Base-by-base conservation (phyloP, 2,329 filamentous ascomycete species). In the Phaeosphaeriaceae sp. region DNA sequence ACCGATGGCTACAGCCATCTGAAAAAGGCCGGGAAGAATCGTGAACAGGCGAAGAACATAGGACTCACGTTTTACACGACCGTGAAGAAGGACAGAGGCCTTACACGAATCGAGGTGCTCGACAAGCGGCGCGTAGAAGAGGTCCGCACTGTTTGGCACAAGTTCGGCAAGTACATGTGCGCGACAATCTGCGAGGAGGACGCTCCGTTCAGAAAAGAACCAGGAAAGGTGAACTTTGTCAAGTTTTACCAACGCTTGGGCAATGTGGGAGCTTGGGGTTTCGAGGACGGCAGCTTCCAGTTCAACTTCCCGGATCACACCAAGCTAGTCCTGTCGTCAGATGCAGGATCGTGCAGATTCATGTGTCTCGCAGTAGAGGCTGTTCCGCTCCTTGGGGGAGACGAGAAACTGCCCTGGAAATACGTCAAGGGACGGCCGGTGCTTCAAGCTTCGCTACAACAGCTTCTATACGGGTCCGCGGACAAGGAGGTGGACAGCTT, bases 281-380 rank as follows among this genome's bases (percentile, higher is more conserved):
- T 94, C 70, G 87, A 86, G 56, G 91, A 94, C 73, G 92, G 92
- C 2, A 91, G 92, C 69, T 84, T 94, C 65, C 91, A 91, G 86
- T 91, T 94, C 79, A 94, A 95, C 79, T 95, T 95, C 76, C 91
- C 92, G 2, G 92, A 95, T 67, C 92, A 95, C 76, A 94, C 92
- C 59, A 95, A 95, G 79, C 86, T 95, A 55, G 89, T 94, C 13
- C 80, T 95, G 24, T 91, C 92, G 58, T 81, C 89, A 0, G 86
- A 90, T 28, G 91, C 90, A n/a, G 87, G 85, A 1, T 90, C 88
- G 83, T 90, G 91, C 66, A 90, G 92, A 73, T 92, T 93, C 73
- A 91, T 91, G 80, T 89, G 92, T 70, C 86, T 94, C 21, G 87
- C 90, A 0, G 81, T 87, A n/a, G 87, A 90, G 58, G 91, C 91